These are phyloP conservation scores for Diplodia seriata DNA, from an alignment of 2,329 filamentous ascomycete genomes.

Conservation along the genomic window DNA sequence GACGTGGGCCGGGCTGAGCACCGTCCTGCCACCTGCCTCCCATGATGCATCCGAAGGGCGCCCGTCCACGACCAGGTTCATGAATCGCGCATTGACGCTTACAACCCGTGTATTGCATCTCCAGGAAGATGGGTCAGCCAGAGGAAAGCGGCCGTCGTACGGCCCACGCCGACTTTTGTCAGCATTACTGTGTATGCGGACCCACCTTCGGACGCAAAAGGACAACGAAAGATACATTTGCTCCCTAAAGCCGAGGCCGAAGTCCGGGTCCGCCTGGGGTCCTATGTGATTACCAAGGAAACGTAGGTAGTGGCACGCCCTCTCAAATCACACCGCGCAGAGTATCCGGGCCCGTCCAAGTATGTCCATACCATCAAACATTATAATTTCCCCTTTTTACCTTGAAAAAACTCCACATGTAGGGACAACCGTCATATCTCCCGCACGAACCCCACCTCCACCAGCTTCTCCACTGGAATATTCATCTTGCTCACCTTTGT, in stretches of 20 bases:
- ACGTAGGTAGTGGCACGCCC: neutral
- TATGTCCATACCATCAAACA: neutral
- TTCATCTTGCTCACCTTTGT: slow-evolving; percentile 70
- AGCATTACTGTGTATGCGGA: too few species aligned
- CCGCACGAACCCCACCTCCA: slow-evolving; percentile 74
- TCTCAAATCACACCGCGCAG: neutral
- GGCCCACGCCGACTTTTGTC: neutral
- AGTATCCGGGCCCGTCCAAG: too few species aligned
- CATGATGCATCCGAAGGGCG: neutral
- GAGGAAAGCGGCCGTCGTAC: neutral
- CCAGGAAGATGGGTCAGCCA: neutral
- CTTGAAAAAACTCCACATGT: neutral
- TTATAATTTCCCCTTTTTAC: slow-evolving; percentile 6
- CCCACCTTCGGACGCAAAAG: too few species aligned
- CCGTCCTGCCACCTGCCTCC: neutral
- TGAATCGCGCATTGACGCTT: neutral
- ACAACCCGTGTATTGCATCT: neutral
- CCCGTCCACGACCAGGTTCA: neutral
- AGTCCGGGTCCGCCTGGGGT: too few species aligned
- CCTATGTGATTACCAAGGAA: neutral
- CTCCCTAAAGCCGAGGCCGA: too few species aligned
- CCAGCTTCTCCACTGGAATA: slow-evolving; percentile 65
- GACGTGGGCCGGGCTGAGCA: neutral
- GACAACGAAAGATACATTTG: too few species aligned
- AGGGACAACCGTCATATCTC: slow-evolving; percentile 57